These are phyloP conservation scores for Agrocybe pediades DNA, from an alignment of 768 basidiomycete species.

Conservation along the genomic window DNA sequence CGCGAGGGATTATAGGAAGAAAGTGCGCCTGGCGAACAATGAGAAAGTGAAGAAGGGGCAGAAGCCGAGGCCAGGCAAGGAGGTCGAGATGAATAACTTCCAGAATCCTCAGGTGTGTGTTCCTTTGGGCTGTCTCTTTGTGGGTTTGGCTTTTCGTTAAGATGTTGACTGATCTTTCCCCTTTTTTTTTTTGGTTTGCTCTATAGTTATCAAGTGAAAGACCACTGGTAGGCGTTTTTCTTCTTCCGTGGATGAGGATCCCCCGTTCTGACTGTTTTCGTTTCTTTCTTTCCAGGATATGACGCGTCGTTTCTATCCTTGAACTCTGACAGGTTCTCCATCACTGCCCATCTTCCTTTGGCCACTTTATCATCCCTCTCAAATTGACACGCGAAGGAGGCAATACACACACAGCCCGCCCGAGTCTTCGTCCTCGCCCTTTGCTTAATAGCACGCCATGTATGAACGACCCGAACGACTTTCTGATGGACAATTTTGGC, in stretches of 20 bases:
- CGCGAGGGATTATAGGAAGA: slow-evolving; percentile 25
- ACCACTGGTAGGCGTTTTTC: slow-evolving; percentile 14
- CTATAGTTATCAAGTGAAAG: slow-evolving; percentile 18
- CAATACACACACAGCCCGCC: too few species aligned
- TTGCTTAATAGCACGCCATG: too few species aligned
- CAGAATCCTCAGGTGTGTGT: slow-evolving; percentile 33
- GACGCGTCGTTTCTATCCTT: slow-evolving; percentile 17
- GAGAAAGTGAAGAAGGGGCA: slow-evolving; percentile 18
- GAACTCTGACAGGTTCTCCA: not conserved
- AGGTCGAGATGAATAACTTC: slow-evolving; percentile 38
- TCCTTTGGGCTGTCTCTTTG: not conserved
- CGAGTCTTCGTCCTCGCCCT: too few species aligned
- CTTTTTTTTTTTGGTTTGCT: slow-evolving; percentile 7
- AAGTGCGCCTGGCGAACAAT: slow-evolving; percentile 18
- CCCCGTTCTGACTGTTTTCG: not conserved
- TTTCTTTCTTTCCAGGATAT: slow-evolving; percentile 12
- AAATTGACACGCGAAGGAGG: too few species aligned
- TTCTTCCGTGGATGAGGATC: not conserved
- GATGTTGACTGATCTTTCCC: not conserved
- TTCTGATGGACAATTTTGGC: too few species aligned
- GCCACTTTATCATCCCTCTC: not conserved
- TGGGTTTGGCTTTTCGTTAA: not conserved
- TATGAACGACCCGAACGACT: too few species aligned
- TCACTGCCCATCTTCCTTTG: not conserved
- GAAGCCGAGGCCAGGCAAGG: slow-evolving; percentile 4